These are phyloP conservation scores for Geum urbanum DNA, from an alignment of 306 rosid genomes.

Conservation along the genomic window DNA sequence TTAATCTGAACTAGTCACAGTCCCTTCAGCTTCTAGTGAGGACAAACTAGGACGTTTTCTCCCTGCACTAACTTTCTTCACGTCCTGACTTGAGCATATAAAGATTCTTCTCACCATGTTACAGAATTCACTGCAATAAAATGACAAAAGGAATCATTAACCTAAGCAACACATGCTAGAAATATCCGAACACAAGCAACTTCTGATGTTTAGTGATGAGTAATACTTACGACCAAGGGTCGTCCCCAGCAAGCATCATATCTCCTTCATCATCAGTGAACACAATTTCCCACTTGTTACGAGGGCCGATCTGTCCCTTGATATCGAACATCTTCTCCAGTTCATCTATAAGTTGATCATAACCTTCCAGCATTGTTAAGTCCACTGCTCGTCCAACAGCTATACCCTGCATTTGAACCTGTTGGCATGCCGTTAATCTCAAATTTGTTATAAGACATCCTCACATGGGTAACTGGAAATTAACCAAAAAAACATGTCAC, in stretches of 20 bases:
- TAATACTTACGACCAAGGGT: conserved; percentile 82
- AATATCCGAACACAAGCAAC: background rate
- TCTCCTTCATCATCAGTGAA: conserved; percentile 94
- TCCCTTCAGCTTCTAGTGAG: conserved; percentile 65
- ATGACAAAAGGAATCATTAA: background rate
- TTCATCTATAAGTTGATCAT: conserved; percentile 68
- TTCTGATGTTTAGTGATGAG: background rate
- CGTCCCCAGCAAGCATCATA: conserved; percentile 83
- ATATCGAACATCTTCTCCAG: conserved; percentile 85
- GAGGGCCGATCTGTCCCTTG: conserved; percentile 62
- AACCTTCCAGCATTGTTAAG: conserved; percentile 69
- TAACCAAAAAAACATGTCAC: background rate
- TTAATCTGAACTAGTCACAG: conserved; percentile 48
- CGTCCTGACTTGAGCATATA: conserved; percentile 74
- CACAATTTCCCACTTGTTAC: conserved; percentile 71
- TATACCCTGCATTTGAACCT: conserved; percentile 97
- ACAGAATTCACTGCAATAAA: conserved; percentile 74
- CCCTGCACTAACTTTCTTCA: conserved; percentile 70
- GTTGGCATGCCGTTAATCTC: conserved; percentile 31
- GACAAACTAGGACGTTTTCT: conserved; percentile 45
- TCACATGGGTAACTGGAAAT: background rate
- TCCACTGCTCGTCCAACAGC: conserved; percentile 98
- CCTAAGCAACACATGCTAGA: background rate
- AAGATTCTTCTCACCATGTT: conserved; percentile 79
- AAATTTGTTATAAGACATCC: conserved; percentile 10